Conservation (phyloP, 2,329 filamentous ascomycete genomes). For the Colletotrichum musicola region DNA sequence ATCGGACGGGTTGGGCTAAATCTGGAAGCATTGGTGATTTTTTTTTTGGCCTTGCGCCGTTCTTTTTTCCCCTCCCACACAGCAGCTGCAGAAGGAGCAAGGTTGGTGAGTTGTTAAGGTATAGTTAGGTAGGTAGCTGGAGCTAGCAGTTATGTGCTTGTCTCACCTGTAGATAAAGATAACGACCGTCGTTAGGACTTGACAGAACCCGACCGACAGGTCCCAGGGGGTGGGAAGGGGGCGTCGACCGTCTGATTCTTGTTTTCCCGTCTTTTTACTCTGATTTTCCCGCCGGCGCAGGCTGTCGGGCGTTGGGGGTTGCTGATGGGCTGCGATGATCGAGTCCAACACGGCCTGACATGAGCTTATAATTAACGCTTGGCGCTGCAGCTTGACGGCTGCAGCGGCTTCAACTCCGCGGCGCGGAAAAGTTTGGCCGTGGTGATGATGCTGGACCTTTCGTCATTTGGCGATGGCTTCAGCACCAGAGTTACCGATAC, state of each 20-base stretch:
- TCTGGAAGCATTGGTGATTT: conserved; percentile 31
- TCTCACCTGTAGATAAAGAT: conserved; percentile 25
- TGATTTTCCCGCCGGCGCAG: too few relatives aligned
- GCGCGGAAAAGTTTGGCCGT: neutral
- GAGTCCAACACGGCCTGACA: conserved; percentile 4
- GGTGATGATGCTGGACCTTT: neutral
- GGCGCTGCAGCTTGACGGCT: conserved; percentile 9
- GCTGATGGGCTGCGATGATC: neutral
- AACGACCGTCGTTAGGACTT: neutral
- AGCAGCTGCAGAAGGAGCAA: conserved; percentile 6
- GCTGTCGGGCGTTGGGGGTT: too few relatives aligned
- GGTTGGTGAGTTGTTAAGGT: conserved; percentile 2
- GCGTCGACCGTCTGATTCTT: conserved; percentile 19
- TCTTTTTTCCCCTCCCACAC: conserved; percentile 19
- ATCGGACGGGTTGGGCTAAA: conserved; percentile 34
- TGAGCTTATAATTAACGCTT: conserved; percentile 2
- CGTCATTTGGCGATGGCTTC: conserved; percentile 22
- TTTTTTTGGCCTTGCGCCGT: conserved; percentile 20
- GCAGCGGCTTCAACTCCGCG: conserved; percentile 13
- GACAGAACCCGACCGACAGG: neutral
- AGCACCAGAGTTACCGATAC: neutral
- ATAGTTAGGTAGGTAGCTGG: neutral
- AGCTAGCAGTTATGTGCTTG: conserved; percentile 9
- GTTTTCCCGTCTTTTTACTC: neutral
- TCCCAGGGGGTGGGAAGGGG: neutral